Conservation (phyloP, 768 basidiomycete species). For the Auriscalpium orientale region DNA sequence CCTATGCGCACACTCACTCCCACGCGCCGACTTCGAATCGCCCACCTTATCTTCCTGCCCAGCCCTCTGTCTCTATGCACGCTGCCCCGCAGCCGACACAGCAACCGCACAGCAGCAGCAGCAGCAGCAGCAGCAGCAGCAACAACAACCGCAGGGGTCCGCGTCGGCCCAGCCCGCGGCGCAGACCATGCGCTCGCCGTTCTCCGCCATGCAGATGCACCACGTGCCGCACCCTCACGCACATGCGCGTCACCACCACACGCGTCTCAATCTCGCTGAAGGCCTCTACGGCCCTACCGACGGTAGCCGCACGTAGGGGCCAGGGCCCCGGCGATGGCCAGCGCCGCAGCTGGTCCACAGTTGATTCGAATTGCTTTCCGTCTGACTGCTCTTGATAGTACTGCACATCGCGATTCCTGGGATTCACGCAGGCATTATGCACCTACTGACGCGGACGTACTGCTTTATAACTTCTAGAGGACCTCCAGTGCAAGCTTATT, state of each 20-base stretch:
- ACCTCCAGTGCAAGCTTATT: no score
- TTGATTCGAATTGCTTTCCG: no score
- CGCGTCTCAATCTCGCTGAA: conserved; percentile 34
- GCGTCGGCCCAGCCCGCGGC: conserved; percentile 1
- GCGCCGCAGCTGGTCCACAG: no score
- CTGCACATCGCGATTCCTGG: no score
- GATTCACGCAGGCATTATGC: no score
- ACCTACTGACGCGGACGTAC: no score
- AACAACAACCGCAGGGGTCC: background rate
- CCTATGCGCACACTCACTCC: conserved; percentile 1
- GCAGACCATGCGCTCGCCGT: conserved; percentile 42
- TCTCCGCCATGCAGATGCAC: conserved; percentile 58
- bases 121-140: conserved; percentile 1
- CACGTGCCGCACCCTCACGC: conserved; percentile 77
- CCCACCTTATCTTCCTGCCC: background rate
- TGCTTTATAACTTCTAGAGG: no score
- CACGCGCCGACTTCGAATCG: conserved; percentile 2
- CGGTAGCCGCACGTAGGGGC: no score
- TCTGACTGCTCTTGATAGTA: no score
- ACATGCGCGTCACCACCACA: conserved; percentile 66
- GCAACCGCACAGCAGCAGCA: conserved; percentile 5
- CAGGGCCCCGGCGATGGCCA: no score
- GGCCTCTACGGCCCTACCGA: conserved; percentile 17
- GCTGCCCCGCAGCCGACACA: no score
- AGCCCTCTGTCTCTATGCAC: no score